These are phyloP conservation scores for Quercus tomentella DNA, from an alignment of 331 rosid species.

Conservation along the genomic window DNA sequence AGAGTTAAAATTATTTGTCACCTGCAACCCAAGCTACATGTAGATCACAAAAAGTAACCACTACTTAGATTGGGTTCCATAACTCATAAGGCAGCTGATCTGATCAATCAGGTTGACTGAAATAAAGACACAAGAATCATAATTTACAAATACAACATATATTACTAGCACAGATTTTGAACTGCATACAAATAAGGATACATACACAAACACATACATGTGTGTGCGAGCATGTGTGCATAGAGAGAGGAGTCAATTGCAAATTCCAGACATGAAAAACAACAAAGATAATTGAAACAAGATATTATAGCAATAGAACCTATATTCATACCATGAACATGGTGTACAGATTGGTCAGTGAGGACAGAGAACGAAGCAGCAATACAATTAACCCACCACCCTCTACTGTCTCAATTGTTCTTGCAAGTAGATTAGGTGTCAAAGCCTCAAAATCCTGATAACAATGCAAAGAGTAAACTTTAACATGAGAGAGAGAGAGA, in stretches of 20 bases:
- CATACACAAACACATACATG: background rate
- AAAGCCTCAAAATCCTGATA: constrained; percentile 88
- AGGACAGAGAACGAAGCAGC: constrained; percentile 71
- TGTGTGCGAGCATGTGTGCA: background rate
- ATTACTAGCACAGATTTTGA: background rate
- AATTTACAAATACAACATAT: background rate
- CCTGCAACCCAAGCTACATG: background rate
- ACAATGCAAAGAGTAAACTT: constrained; percentile 21
- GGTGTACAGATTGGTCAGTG: constrained; percentile 87
- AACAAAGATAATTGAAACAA: background rate
- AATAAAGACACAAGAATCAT: background rate
- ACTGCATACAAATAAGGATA: background rate
- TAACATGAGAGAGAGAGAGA: background rate
- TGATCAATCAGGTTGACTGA: background rate
- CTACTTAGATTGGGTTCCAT: background rate
- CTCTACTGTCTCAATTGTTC: constrained; percentile 95
- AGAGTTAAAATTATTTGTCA: background rate
- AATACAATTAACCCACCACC: constrained; percentile 88
- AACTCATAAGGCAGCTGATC: background rate
- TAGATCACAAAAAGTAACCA: background rate
- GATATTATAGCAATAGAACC: constrained; percentile 9
- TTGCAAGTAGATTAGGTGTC: constrained; percentile 91
- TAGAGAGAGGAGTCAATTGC: background rate
- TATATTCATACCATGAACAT: constrained; percentile 84
- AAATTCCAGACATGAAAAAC: background rate